Conservation (phyloP, 352 stramenopile species). For the Globisporangium spinosum region DNA sequence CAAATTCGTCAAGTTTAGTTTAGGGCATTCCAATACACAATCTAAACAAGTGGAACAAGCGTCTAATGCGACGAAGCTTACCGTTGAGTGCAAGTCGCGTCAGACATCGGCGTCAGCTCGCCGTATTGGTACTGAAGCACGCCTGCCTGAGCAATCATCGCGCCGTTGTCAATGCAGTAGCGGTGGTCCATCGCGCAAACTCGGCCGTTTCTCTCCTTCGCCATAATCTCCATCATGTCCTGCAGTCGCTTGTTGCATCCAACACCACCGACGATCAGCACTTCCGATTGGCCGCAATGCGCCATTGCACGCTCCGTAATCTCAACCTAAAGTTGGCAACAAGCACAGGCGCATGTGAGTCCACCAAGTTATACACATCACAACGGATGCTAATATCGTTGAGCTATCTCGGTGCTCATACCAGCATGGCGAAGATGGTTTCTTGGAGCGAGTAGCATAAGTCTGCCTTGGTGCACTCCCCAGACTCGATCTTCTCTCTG, state of each 20-base stretch:
- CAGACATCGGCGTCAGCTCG: conserved; percentile 83
- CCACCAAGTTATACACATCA: neutral
- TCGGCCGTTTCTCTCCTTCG: conserved; percentile 89
- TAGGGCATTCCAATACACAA: neutral
- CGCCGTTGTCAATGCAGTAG: conserved; percentile 99
- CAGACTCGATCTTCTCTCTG: conserved; percentile 76
- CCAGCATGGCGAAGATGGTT: conserved; percentile 99
- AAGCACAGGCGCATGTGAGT: neutral
- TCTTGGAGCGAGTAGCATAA: conserved; percentile 99
- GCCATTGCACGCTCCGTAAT: conserved; percentile 99
- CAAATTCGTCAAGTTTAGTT: neutral
- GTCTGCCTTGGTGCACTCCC: conserved; percentile 93
- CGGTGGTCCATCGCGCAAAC: conserved; percentile 98
- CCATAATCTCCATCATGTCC: conserved; percentile 99
- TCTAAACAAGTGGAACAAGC: neutral
- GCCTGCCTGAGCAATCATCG: conserved; percentile 99
- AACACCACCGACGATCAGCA: conserved; percentile 99
- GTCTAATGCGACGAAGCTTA: conserved; percentile 20
- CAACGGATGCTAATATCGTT: neutral
- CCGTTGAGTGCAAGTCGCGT: conserved; percentile 94
- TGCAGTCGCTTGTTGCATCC: conserved; percentile 92
- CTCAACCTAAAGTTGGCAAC: conserved; percentile 79
- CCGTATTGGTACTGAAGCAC: conserved; percentile 97
- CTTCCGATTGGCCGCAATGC: conserved; percentile 93
- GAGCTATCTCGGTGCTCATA: conserved; percentile 16